phyloP scores from a whole-genome alignment of 169 alveolate genomes.

The Eimeria sp. region DNA sequence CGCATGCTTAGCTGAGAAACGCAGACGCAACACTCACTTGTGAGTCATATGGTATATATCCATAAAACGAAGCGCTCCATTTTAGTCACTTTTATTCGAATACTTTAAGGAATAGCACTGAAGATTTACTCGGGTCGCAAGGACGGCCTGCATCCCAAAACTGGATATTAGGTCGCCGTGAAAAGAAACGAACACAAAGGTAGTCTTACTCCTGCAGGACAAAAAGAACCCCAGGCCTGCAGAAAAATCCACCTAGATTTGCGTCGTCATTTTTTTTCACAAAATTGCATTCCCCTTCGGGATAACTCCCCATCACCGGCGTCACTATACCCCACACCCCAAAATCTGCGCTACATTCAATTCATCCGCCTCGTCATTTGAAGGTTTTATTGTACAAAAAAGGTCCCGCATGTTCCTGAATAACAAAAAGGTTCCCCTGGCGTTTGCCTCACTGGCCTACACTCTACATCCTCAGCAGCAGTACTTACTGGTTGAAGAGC shows the following conservation, averaged over 20 bases:
- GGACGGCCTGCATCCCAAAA: slow-evolving; percentile 61
- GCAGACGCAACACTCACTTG: slow-evolving; percentile 4
- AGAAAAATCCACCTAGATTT: background rate
- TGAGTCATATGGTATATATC: background rate
- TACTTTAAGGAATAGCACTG: background rate
- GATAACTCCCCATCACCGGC: background rate
- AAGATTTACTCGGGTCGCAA: slow-evolving; percentile 33
- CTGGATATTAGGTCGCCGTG: slow-evolving; percentile 63
- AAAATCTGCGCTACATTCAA: background rate
- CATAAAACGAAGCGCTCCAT: background rate
- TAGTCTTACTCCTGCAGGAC: slow-evolving; percentile 55
- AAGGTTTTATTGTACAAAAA: background rate
- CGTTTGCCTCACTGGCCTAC: background rate
- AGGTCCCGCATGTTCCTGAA: background rate
- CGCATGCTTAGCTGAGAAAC: slow-evolving; percentile 66
- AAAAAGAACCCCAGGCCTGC: background rate
- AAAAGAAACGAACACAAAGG: slow-evolving; percentile 73
- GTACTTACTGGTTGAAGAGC: slow-evolving; percentile 78
- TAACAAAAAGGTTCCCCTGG: background rate
- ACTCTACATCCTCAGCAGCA: background rate
- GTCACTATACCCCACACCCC: background rate
- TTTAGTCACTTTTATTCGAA: background rate
- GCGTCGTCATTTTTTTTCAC: background rate
- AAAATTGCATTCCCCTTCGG: background rate
- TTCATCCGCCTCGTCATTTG: background rate